Base-by-base conservation (phyloP, 2,329 filamentous ascomycete species). In the Colletotrichum phormii region DNA sequence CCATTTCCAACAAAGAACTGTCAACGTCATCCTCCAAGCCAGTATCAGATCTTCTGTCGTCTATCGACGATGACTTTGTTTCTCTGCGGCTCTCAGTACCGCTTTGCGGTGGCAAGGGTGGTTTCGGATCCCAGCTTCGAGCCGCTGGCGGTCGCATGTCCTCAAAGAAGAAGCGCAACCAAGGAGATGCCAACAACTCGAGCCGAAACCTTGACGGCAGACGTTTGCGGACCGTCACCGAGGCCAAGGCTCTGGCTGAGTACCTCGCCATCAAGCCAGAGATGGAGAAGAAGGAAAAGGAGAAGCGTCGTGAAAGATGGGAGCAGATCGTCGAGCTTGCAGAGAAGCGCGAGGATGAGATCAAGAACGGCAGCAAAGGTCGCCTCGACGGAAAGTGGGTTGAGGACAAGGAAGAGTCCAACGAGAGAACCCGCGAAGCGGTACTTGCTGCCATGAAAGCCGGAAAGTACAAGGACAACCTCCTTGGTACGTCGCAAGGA, bases 71-170 rank as follows among this genome's bases (percentile, higher is more conserved):
- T 85, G 90, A 91, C 42, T 92, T 98, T 76, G 87, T 99, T 18
- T 92, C 95, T 0, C 89, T 99, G 4, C 94, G 95, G 66, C 90
- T 99, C 35, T 92, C 91, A 7, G 87, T 92, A 1, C 93, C 93
- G 6, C 85, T 98, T 51, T 94, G 93, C 77, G 97, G 97, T 85
- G 97, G 97, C 80, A 99, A 99, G 81, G 97, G 97, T 82, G 97
- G 97, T 79, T 99, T 99, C 81, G 97, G 97, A 66, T 98, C 96
- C 1, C 97, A 99, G 82, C 91, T 99, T 49, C 94, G 97, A 80
- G 97, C 97, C 0, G 97, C 97, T 3, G 97, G 97, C 80, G 97
- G 97, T 53, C 96, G 97, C 85, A 99, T 99, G 97, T 97, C 95
- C 2, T 96, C 94, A n/a, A 90, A 90, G 78, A 97, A 97, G 86